These are phyloP conservation scores for Suillus spraguei DNA, from an alignment of 768 basidiomycete genomes.

Conservation along the genomic window DNA sequence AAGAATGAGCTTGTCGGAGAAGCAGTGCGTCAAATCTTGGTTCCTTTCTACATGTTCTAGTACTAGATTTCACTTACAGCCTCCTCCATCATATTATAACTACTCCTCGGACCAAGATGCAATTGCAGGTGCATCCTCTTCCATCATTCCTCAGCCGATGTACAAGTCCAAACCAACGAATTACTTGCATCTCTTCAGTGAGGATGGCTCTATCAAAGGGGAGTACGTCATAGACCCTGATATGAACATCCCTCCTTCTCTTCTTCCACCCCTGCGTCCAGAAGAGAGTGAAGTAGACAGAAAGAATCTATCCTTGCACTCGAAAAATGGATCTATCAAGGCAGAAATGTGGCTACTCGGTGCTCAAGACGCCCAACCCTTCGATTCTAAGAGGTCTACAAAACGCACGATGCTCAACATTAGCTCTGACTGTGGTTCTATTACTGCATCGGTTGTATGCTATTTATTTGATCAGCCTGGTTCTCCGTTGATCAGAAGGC, in stretches of 20 bases:
- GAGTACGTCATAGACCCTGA: constrained; percentile 47
- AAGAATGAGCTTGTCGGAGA: background rate
- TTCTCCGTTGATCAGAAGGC: background rate
- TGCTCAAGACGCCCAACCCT: constrained; percentile 14
- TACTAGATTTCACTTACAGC: constrained; percentile 14
- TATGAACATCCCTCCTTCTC: constrained; percentile 38
- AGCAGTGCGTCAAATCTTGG: background rate
- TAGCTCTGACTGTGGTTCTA: constrained; percentile 17
- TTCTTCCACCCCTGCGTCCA: constrained; percentile 40
- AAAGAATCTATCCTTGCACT: constrained; percentile 39
- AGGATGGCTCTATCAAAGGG: constrained; percentile 18
- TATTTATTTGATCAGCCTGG: background rate
- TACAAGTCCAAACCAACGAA: constrained; percentile 34
- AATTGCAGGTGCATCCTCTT: background rate
- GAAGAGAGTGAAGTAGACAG: constrained; percentile 41
- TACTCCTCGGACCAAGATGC: background rate
- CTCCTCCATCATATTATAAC: constrained; percentile 28
- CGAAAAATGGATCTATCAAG: constrained; percentile 37
- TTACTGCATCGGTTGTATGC: constrained; percentile 24
- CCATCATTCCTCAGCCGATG: background rate
- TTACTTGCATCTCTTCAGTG: constrained; percentile 19
- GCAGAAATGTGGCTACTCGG: constrained; percentile 42
- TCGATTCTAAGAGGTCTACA: background rate
- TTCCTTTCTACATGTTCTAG: background rate
- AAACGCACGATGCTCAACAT: constrained; percentile 27